Percentiles rank a stretch among this genome's conserved stretches.
Evolutionary conservation across 2,329 filamentous ascomycete genomes (phyloP).

Genomic region (Plectosphaerella sp.): DNA sequence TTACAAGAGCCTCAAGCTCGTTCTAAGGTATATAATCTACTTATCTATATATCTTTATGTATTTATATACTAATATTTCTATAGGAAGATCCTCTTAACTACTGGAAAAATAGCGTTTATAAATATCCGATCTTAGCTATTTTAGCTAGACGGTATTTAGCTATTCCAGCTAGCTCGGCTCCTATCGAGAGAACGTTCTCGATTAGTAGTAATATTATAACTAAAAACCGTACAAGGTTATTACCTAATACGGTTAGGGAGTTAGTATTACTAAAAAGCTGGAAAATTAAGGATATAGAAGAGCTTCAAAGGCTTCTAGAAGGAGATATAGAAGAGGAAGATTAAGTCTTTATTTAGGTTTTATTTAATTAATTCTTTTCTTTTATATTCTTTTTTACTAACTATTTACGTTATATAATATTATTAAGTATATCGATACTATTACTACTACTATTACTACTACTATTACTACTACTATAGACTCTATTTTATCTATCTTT

Average conservation of each 20-base stretch:
- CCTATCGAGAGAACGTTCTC: constrained; percentile 1
- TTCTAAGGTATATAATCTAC: background rate
- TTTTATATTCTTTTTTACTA: background rate
- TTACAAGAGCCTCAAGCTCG: background rate
- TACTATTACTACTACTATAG: constrained; percentile 1
- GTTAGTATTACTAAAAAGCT: constrained; percentile 1
- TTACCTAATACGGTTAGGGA: background rate
- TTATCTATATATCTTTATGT: background rate
- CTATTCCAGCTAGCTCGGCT: background rate
- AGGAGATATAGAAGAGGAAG: background rate
- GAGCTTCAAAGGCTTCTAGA: background rate
- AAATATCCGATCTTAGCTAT: background rate
- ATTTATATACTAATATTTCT: constrained; percentile 1
- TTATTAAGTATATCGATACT: constrained; percentile 5
- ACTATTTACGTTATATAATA: background rate
- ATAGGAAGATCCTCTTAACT: background rate
- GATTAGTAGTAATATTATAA: constrained; percentile 1
- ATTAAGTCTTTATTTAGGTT: background rate
- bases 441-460: too few relatives aligned
- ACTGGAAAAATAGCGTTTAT: background rate
- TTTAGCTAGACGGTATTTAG: background rate
- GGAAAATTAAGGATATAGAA: constrained; percentile 1
- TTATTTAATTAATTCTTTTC: background rate
- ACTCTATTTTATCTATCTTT: background rate
- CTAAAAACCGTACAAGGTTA: background rate